These are phyloP conservation scores for Hemisphaericaspora nanyangensis DNA, from an alignment of 805 yeast species.

Conservation along the genomic window DNA sequence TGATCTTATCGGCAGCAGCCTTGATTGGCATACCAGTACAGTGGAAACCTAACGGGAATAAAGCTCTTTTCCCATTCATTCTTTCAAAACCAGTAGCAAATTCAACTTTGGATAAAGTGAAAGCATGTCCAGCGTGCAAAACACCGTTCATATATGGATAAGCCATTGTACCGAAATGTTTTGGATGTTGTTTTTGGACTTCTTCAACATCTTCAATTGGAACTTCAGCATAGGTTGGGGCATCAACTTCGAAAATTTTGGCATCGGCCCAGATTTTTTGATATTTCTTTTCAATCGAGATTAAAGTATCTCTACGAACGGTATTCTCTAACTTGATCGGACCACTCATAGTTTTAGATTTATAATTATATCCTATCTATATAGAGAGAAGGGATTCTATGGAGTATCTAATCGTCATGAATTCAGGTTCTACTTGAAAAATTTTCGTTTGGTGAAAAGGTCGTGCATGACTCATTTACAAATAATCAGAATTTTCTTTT, in stretches of 20 bases:
- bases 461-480: no score
- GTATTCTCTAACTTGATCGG: constrained; percentile 56
- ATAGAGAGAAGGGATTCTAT: no score
- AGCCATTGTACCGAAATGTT: constrained; percentile 91
- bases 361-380: constrained; percentile 2
- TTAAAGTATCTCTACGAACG: constrained; percentile 89
- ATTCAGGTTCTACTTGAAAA: no score
- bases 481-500: not conserved
- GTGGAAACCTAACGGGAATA: constrained; percentile 96
- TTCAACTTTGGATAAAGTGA: constrained; percentile 91
- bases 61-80: constrained; percentile 87
- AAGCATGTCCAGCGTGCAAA: constrained; percentile 95
- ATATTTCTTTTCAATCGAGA: constrained; percentile 83
- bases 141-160: constrained; percentile 99
- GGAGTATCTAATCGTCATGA: no score
- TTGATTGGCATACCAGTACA: constrained; percentile 99
- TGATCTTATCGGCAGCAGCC: constrained; percentile 92
- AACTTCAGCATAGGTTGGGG: constrained; percentile 71
- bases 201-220: constrained; percentile 52
- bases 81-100: constrained; percentile 91
- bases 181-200: constrained; percentile 76
- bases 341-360: no score
- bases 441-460: no score
- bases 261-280: constrained; percentile 86
- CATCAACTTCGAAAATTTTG: constrained; percentile 80